Evolutionary conservation across 805 yeast species (phyloP), one percentile per base, ranked within the genome.

Genomic region (Teunomyces atbi): DNA sequence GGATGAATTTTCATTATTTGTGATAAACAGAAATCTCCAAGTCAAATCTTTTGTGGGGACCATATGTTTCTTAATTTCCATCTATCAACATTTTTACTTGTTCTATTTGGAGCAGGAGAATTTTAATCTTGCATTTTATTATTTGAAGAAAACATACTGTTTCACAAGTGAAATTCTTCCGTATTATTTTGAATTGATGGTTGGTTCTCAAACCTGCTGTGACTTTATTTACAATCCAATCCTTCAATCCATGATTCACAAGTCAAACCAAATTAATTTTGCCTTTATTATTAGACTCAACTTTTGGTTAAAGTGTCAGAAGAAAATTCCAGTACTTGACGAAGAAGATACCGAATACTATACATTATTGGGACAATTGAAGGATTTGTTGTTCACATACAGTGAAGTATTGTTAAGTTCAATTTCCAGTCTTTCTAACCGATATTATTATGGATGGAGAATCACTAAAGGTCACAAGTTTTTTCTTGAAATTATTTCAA

Each of bases 381-480:
- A 45, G 19, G 44, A 69, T 47, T 59, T 58, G 21, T 43, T 55
- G 6, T 59, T 68, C 7, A 55, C 53, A 42, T 54, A 55, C 18
- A 45, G 59, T 56, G 56, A 56, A 18, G 23, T 18, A 5, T 68
- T 68, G 42, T 50, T 68, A 48, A 62, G 62, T 29, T 66, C 71
- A 44, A 64, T 70, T 15, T 72, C 69, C 6, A 68, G 67, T 38
- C 58, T 70, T 40, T 68, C 77, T 1, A 68, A 65, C 47, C 59
- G 62, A 34, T 73, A 73, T 52, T 73, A 73, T 51, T 73, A 73
- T 51, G 76, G 77, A 1, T 73, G 77, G 77, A 64, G 76, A 48
- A 60, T 73, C 44, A 66, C 65, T 45, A 73, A 72, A 47, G 59
- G 72, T 47, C 74, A 69, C 36, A 69, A 66, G 23, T 69, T 53